These are phyloP conservation scores for Aphanoascus verrucosus DNA, from an alignment of 2,329 filamentous ascomycete species.

Conservation along the genomic window DNA sequence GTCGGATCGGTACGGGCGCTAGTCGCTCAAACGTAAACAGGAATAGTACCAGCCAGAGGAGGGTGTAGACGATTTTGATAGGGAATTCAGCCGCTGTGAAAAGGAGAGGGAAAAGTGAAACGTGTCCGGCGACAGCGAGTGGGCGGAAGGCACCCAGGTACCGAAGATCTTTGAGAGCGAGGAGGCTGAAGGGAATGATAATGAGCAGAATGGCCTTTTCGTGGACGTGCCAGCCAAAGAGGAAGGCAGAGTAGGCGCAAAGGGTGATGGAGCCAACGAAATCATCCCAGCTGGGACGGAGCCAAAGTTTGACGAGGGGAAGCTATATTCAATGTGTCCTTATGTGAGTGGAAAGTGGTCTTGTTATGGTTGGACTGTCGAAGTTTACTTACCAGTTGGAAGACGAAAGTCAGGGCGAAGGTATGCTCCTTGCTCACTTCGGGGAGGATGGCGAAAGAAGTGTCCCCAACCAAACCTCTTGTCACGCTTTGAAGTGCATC, in stretches of 20 bases:
- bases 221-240: constrained; percentile 98
- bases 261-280: constrained; percentile 85
- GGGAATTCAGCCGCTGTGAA: constrained; percentile 90
- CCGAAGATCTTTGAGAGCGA: constrained; percentile 78
- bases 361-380: too few species aligned
- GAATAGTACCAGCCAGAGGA: constrained; percentile 83
- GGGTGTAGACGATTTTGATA: constrained; percentile 84
- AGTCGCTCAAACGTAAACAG: constrained; percentile 76
- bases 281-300: constrained; percentile 69
- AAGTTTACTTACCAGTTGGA: constrained; percentile 51
- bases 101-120: constrained; percentile 85
- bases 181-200: constrained; percentile 87
- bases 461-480: constrained; percentile 83
- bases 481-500: constrained; percentile 81
- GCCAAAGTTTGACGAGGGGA: constrained; percentile 71
- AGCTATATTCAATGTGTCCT: constrained; percentile 33
- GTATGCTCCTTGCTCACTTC: constrained; percentile 71
- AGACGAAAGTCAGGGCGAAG: constrained; percentile 70
- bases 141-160: constrained; percentile 88
- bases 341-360: not conserved
- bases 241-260: constrained; percentile 89
- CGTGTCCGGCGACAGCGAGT: constrained; percentile 82
- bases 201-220: constrained; percentile 93
- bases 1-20: constrained; percentile 67
- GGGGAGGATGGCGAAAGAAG: constrained; percentile 83